Base-by-base conservation (phyloP, 768 basidiomycete species). In the Mycena venus region DNA sequence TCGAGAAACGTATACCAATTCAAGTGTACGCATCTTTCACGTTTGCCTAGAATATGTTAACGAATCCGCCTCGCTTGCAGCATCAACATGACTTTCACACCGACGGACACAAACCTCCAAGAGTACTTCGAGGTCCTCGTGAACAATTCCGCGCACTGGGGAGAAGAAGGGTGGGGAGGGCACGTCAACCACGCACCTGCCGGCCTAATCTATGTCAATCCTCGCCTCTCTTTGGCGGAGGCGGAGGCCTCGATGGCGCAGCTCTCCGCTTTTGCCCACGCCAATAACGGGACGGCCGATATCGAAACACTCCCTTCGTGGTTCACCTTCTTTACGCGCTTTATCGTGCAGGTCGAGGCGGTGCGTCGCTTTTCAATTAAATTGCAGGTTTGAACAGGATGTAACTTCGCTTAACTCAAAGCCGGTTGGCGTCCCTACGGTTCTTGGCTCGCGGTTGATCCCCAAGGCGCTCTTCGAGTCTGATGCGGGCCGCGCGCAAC, bases 361-460 rank as follows among this genome's bases (percentile, higher is more conserved):
- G 73, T 74, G 25, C 19, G 73, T 68, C 12, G 0, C 25, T 32
- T 17, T 19, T n/a, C n/a, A n/a, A n/a, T n/a, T n/a, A n/a, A n/a
- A n/a, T n/a, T n/a, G n/a, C n/a, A n/a, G n/a, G n/a, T n/a, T 9
- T 15, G 25, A 55, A 17, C 15, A 27, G 12, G 14, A 38, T 23
- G 6, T 14, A 17, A 40, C 25, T 3, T 10, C 12, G 19, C 19
- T 25, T 23, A 6, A 40, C 15, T 29, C 40, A 19, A 47, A 76
- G 72, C 25, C 44, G 8, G 68, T 66, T 4, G 75, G 72, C 14
- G 47, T 29, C 10, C 31, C 40, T 2, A 8, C 27, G 12, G 51
- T 32, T 14, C 62, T 82, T 6, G 81, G 80, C 6, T 78, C 79
- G 17, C 82, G 82, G 0, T 77, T 85, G 12, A 71, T 85, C 25